Evolutionary conservation across 1,284 basidiomycete genomes (phyloP).

Genomic region (Trichosporon faecale): DNA sequence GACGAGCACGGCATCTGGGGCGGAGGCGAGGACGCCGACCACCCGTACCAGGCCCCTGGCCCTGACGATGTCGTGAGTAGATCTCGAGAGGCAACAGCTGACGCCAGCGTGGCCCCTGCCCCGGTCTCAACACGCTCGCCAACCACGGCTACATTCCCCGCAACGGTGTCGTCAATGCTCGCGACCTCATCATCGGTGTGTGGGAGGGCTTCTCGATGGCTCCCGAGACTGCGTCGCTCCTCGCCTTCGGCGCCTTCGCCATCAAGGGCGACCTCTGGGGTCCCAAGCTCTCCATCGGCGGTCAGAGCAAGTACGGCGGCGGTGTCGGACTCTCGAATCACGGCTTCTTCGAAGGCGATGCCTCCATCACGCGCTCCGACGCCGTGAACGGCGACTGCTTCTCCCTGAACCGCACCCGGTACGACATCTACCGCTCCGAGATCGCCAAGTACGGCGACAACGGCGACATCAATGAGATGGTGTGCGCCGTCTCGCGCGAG

Average conservation of each 20-base stretch:
- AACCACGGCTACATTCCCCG: constrained; percentile 37
- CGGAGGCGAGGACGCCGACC: constrained; percentile 18
- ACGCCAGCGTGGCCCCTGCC: constrained; percentile 39
- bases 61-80: neutral
- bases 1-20: constrained; percentile 10
- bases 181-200: constrained; percentile 24
- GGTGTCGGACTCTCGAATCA: constrained; percentile 11
- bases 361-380: constrained; percentile 16
- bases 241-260: neutral
- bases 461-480: neutral
- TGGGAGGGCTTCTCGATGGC: constrained; percentile 14
- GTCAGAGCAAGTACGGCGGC: neutral
- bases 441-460: neutral
- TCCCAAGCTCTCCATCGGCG: constrained; percentile 14
- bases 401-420: neutral
- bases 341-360: constrained; percentile 19
- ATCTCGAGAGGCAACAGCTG: constrained; percentile 15
- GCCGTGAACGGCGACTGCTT: neutral
- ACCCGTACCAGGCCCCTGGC: constrained; percentile 27
- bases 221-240: constrained; percentile 12
- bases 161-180: constrained; percentile 36
- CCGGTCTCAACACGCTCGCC: constrained; percentile 46
- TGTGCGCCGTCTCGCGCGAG: neutral
- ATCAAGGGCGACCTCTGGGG: constrained; percentile 14
- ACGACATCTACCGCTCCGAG: neutral